These are phyloP conservation scores for Phytopythium cucurbitacearum DNA, from an alignment of 352 stramenopile genomes.

Conservation along the genomic window DNA sequence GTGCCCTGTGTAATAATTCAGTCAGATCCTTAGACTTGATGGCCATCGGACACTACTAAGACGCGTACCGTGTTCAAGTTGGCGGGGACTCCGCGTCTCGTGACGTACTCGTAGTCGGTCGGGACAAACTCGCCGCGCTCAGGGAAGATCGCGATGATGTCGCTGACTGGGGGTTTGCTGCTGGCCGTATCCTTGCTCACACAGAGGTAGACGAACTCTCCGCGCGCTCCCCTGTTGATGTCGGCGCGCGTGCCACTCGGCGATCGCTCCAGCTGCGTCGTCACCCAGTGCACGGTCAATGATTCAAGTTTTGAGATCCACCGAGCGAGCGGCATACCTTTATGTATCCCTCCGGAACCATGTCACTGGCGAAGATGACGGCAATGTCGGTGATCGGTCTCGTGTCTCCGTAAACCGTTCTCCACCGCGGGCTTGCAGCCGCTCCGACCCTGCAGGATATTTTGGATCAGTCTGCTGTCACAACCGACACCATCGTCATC, in stretches of 20 bases:
- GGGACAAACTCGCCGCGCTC: conserved; percentile 74
- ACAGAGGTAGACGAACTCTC: conserved; percentile 74
- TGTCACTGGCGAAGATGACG: conserved; percentile 77
- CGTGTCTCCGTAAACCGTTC: conserved; percentile 39
- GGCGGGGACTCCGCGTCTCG: conserved; percentile 45
- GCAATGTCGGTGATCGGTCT: conserved; percentile 61
- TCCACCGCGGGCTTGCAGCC: conserved; percentile 33
- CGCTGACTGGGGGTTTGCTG: conserved; percentile 64
- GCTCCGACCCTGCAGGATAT: conserved; percentile 1
- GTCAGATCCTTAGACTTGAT: background rate
- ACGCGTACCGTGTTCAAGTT: conserved; percentile 69
- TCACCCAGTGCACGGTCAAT: background rate
- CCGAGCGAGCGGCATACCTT: conserved; percentile 33
- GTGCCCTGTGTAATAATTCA: conserved; percentile 37
- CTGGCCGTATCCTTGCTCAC: conserved; percentile 41
- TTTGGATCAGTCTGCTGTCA: background rate
- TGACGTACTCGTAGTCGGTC: conserved; percentile 71
- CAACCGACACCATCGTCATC: background rate
- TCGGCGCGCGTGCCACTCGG: conserved; percentile 69
- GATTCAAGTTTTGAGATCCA: background rate
- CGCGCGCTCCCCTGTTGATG: conserved; percentile 78
- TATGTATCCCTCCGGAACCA: conserved; percentile 58
- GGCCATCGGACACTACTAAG: no score
- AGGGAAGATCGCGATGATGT: conserved; percentile 73
- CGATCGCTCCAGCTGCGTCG: conserved; percentile 60